Evolutionary conservation across 1,284 basidiomycete species (phyloP).

Genomic region (Apiotrichum domesticum): DNA sequence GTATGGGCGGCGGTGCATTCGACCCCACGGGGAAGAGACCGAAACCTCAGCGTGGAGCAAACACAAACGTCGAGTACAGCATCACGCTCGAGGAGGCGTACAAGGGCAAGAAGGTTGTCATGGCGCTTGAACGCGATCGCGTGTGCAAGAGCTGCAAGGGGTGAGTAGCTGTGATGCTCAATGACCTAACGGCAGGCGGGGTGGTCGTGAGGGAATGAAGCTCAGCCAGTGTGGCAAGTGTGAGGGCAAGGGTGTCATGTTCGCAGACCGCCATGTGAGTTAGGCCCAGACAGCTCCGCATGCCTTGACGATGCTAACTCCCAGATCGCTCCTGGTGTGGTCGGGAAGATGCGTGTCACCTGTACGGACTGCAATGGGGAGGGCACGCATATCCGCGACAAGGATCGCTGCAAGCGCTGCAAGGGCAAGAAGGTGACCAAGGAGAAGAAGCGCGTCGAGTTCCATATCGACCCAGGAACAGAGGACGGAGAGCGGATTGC

Average conservation of each 20-base stretch:
- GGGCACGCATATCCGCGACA: constrained; percentile 76
- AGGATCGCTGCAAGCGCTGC: constrained; percentile 96
- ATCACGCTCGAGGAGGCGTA: constrained; percentile 90
- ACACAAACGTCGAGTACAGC: constrained; percentile 72
- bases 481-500: constrained; percentile 76
- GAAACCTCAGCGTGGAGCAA: constrained; percentile 52
- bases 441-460: constrained; percentile 82
- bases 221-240: constrained; percentile 75
- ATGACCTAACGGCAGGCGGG: constrained; percentile 11
- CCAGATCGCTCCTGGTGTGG: constrained; percentile 44
- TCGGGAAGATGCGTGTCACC: constrained; percentile 50
- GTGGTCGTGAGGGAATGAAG: constrained; percentile 55
- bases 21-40: constrained; percentile 37
- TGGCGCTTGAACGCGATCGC: constrained; percentile 81
- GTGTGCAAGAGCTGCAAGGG: constrained; percentile 77
- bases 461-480: constrained; percentile 84
- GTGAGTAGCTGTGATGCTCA: constrained; percentile 41
- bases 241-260: constrained; percentile 58
- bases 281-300: not conserved
- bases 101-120: constrained; percentile 80
- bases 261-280: constrained; percentile 44
- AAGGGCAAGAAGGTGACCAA: constrained; percentile 78
- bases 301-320: not conserved
- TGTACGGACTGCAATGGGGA: constrained; percentile 75
- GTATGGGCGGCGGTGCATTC: constrained; percentile 25